These are phyloP conservation scores for Rhinocladiella similis DNA, from an alignment of 2,329 filamentous ascomycete genomes.

Conservation along the genomic window DNA sequence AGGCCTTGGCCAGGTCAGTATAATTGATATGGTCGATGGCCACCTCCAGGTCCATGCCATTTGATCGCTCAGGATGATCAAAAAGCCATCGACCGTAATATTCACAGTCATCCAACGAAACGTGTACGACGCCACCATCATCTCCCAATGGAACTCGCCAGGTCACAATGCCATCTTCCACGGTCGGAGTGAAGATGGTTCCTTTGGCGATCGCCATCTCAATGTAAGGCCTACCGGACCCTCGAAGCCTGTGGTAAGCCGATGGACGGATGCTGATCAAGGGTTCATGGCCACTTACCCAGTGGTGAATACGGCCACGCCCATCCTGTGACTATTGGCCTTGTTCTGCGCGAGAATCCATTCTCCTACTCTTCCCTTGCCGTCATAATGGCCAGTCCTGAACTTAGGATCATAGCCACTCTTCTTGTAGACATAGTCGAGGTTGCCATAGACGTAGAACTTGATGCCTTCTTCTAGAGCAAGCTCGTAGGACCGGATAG, in stretches of 20 bases:
- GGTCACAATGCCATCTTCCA: constrained; percentile 45
- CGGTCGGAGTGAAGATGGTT: constrained; percentile 42
- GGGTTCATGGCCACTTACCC: constrained; percentile 3
- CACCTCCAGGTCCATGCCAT: constrained; percentile 49
- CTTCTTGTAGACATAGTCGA: constrained; percentile 54
- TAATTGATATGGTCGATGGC: constrained; percentile 46
- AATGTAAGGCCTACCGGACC: constrained; percentile 24
- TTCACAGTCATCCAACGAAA: constrained; percentile 50
- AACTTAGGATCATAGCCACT: constrained; percentile 48
- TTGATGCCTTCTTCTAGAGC: constrained; percentile 38
- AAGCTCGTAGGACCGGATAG: constrained; percentile 39
- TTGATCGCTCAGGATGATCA: constrained; percentile 45
- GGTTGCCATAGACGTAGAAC: constrained; percentile 50
- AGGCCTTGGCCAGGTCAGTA: constrained; percentile 43
- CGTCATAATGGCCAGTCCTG: constrained; percentile 51
- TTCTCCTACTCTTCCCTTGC: constrained; percentile 47
- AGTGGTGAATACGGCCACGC: constrained; percentile 28
- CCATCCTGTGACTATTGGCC: constrained; percentile 29
- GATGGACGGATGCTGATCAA: no score
- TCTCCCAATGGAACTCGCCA: constrained; percentile 44
- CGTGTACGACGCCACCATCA: constrained; percentile 38
- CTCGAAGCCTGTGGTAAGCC: no score
- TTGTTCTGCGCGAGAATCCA: constrained; percentile 48
- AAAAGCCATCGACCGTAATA: constrained; percentile 52
- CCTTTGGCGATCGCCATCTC: constrained; percentile 28